Evolutionary conservation across 306 rosid genomes (phyloP).

Genomic region (Adenanthera pavonina): DNA sequence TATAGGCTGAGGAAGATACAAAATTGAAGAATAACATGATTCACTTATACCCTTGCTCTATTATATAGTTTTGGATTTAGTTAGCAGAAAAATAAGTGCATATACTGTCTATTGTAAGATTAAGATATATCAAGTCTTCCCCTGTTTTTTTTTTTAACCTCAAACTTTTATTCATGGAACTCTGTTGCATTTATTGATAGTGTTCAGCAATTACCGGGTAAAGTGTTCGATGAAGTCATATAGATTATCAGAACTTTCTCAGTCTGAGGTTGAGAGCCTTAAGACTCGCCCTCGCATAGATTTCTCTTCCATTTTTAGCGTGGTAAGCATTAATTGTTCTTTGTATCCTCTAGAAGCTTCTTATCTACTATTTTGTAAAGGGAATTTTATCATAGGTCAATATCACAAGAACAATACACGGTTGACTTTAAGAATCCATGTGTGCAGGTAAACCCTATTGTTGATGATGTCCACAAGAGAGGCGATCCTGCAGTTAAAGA

Average conservation of each 20-base stretch:
- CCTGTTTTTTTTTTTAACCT: neutral
- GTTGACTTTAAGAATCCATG: neutral
- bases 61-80: neutral
- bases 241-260: constrained; percentile 71
- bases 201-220: constrained; percentile 42
- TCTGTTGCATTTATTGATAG: constrained; percentile 29
- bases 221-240: constrained; percentile 78
- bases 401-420: neutral
- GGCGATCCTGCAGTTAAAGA: constrained; percentile 88
- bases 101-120: neutral
- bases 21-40: neutral
- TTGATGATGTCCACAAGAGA: constrained; percentile 74
- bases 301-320: constrained; percentile 83
- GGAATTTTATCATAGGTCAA: neutral
- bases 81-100: neutral
- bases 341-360: neutral
- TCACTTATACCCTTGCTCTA: neutral
- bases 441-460: constrained; percentile 89
- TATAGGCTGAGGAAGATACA: neutral
- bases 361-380: neutral
- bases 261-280: constrained; percentile 64
- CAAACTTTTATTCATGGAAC: constrained; percentile 1
- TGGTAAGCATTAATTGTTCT: constrained; percentile 43
- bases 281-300: constrained; percentile 93
- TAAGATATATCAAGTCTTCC: neutral